phyloP scores from a whole-genome alignment of 495 filamentous ascomycete genomes.

The Melanomma pulvis-pyrius region DNA sequence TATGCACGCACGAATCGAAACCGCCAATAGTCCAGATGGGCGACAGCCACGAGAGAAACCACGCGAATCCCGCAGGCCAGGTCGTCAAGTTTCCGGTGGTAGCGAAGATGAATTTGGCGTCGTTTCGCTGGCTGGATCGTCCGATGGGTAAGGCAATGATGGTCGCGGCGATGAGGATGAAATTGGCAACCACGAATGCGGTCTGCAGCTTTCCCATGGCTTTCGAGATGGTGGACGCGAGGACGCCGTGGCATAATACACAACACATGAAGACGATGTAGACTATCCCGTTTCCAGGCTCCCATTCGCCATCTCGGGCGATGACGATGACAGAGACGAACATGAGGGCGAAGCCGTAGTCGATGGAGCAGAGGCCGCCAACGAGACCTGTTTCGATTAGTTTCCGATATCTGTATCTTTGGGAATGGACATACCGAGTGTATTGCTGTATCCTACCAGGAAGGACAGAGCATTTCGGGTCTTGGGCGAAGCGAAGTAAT shows the following conservation, averaged over 20 bases:
- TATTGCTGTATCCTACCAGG: slow-evolving; percentile 74
- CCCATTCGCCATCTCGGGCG: slow-evolving; percentile 65
- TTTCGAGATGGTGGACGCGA: slow-evolving; percentile 58
- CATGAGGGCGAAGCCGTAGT: slow-evolving; percentile 48
- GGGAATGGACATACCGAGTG: slow-evolving; percentile 47
- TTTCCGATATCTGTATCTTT: background rate
- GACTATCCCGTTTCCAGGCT: slow-evolving; percentile 59
- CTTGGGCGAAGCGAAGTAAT: slow-evolving; percentile 63
- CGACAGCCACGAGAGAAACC: slow-evolving; percentile 66
- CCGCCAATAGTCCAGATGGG: slow-evolving; percentile 70
- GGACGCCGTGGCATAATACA: slow-evolving; percentile 60
- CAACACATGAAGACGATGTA: slow-evolving; percentile 66
- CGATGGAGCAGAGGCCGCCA: slow-evolving; percentile 57
- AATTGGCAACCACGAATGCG: slow-evolving; percentile 63
- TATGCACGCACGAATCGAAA: slow-evolving; percentile 55
- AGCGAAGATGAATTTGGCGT: slow-evolving; percentile 53
- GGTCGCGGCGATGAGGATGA: slow-evolving; percentile 64
- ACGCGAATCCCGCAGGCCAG: slow-evolving; percentile 55
- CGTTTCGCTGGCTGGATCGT: slow-evolving; percentile 46
- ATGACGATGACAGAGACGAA: slow-evolving; percentile 58
- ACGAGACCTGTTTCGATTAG: slow-evolving; percentile 50
- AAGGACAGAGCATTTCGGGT: slow-evolving; percentile 67
- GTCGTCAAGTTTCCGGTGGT: slow-evolving; percentile 58
- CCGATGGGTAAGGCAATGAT: slow-evolving; percentile 69
- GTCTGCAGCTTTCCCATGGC: slow-evolving; percentile 71